Conservation (phyloP, 1,139 yeast genomes). For the Candida pseudoviswanathii region DNA sequence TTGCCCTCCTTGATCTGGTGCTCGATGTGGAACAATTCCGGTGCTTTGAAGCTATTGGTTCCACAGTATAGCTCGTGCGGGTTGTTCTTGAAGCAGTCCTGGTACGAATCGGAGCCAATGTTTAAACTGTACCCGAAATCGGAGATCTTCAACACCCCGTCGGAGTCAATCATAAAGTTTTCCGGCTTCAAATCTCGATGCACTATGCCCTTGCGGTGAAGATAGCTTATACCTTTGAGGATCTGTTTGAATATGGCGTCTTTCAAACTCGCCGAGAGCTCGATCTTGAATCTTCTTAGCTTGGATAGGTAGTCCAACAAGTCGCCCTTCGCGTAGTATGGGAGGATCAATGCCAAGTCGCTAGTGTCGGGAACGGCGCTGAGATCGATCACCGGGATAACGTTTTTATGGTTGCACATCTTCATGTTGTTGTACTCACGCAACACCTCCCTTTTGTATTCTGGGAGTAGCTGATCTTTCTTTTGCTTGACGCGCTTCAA, state of each 20-base stretch:
- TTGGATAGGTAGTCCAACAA: slow-evolving; percentile 42
- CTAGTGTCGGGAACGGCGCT: slow-evolving; percentile 17
- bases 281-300: slow-evolving; percentile 36
- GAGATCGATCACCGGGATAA: slow-evolving; percentile 33
- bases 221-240: slow-evolving; percentile 44
- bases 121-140: slow-evolving; percentile 57
- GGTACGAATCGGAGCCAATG: slow-evolving; percentile 21
- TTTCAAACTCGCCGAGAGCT: slow-evolving; percentile 34
- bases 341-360: slow-evolving; percentile 36
- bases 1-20: slow-evolving; percentile 11
- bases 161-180: slow-evolving; percentile 47
- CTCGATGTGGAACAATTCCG: slow-evolving; percentile 47
- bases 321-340: slow-evolving; percentile 51
- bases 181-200: slow-evolving; percentile 63
- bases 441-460: slow-evolving; percentile 23
- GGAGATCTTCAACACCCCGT: slow-evolving; percentile 48
- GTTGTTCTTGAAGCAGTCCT: slow-evolving; percentile 21
- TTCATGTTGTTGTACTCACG: slow-evolving; percentile 35
- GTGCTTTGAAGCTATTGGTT: slow-evolving; percentile 57
- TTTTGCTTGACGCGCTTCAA: slow-evolving; percentile 35
- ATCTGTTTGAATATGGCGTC: slow-evolving; percentile 53
- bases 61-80: slow-evolving; percentile 43
- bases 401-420: slow-evolving; percentile 29
- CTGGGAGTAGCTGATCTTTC: slow-evolving; percentile 16
- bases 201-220: slow-evolving; percentile 45